phyloP scores from a whole-genome alignment of 176 grass and related monocot genomes.

The Dendrocalamus sinicus region DNA sequence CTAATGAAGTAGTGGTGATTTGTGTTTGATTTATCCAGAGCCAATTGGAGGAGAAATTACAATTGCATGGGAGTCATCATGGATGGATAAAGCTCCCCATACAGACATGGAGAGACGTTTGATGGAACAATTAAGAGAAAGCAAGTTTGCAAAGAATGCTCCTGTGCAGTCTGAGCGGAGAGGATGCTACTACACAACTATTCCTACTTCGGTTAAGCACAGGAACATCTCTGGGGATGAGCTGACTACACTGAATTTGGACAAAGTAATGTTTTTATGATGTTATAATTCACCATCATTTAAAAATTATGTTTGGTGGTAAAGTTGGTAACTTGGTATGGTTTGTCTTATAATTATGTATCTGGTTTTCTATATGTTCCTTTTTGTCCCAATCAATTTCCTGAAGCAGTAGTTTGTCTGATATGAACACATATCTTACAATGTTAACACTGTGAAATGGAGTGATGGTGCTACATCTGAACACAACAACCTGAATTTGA shows the following conservation, averaged over 20 bases:
- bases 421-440: background rate
- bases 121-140: slow-evolving; percentile 70
- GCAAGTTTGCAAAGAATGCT: slow-evolving; percentile 61
- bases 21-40: slow-evolving; percentile 50
- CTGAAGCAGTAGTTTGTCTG: background rate
- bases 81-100: slow-evolving; percentile 67
- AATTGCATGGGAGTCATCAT: slow-evolving; percentile 73
- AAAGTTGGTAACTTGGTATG: too few relatives aligned
- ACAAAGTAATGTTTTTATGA: slow-evolving; percentile 72
- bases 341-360: background rate
- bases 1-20: slow-evolving; percentile 9
- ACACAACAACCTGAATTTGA: background rate
- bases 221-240: slow-evolving; percentile 65
- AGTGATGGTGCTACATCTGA: background rate
- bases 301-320: background rate
- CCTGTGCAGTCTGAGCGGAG: slow-evolving; percentile 45
- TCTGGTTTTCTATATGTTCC: background rate
- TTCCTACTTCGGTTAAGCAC: slow-evolving; percentile 77
- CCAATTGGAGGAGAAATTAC: slow-evolving; percentile 88
- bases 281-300: slow-evolving; percentile 25
- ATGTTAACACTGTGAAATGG: background rate
- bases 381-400: background rate
- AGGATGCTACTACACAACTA: slow-evolving; percentile 85
- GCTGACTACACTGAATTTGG: slow-evolving; percentile 83
- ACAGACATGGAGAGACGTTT: slow-evolving; percentile 71